A percentile compares a stretch with the other conserved stretches of the same genome.
Conservation (phyloP, 495 filamentous ascomycete species). For the Hyaloscypha variabilis region DNA sequence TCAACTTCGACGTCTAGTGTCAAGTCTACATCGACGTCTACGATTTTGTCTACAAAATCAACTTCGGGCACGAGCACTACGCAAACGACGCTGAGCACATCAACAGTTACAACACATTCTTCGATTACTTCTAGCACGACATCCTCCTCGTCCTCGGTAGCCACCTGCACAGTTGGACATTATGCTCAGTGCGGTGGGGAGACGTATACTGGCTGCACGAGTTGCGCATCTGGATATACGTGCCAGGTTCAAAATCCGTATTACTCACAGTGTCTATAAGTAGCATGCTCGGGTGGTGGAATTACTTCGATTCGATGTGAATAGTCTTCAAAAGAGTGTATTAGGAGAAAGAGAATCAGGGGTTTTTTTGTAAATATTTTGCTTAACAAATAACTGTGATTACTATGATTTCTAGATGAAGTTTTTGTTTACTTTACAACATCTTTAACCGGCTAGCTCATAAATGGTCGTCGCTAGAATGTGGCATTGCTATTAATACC, state of each 20-base stretch:
- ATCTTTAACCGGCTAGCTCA: too few relatives aligned
- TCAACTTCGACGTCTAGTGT: constrained; percentile 7
- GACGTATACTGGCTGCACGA: constrained; percentile 24
- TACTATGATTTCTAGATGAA: too few relatives aligned
- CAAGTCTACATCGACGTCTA: neutral
- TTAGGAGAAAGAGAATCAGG: too few relatives aligned
- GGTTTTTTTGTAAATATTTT: too few relatives aligned
- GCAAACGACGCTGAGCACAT: constrained; percentile 32
- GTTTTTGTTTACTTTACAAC: too few relatives aligned
- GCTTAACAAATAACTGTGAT: too few relatives aligned
- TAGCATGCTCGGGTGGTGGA: neutral
- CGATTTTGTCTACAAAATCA: neutral
- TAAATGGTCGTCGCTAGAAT: too few relatives aligned
- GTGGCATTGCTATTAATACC: too few relatives aligned
- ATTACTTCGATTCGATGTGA: neutral
- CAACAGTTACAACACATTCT: constrained; percentile 30
- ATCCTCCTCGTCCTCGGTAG: constrained; percentile 11
- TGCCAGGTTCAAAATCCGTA: constrained; percentile 32
- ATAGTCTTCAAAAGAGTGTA: too few relatives aligned
- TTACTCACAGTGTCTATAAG: constrained; percentile 37
- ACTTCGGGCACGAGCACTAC: constrained; percentile 21
- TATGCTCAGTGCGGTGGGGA: constrained; percentile 33
- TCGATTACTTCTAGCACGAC: neutral
- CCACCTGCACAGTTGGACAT: neutral
- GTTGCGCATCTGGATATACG: constrained; percentile 26